These are phyloP conservation scores for Circinella umbellata DNA, from an alignment of 371 early-diverging fungal genomes.

Conservation along the genomic window DNA sequence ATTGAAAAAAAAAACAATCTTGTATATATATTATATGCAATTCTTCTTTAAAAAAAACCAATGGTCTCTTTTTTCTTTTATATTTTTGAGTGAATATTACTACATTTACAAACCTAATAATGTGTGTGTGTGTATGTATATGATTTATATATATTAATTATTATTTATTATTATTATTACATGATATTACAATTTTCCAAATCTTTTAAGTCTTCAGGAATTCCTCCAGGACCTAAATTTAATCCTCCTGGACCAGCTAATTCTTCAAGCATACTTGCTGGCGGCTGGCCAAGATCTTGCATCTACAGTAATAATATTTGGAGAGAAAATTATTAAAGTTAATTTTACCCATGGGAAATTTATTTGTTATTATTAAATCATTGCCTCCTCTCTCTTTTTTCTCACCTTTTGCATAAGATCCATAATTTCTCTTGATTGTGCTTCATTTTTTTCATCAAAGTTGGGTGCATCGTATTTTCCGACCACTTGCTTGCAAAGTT, in stretches of 20 bases:
- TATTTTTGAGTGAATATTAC: no score
- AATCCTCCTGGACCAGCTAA: slow-evolving; percentile 53
- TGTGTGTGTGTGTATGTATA: no score
- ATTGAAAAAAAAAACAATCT: no score
- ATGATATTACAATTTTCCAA: slow-evolving; percentile 57
- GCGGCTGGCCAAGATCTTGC: slow-evolving; percentile 96
- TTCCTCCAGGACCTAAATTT: slow-evolving; percentile 69
- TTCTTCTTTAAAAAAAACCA: no score
- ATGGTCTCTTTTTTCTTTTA: no score
- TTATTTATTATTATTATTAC: slow-evolving; percentile 26
- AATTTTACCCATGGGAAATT: neutral
- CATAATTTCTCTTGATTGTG: slow-evolving; percentile 71
- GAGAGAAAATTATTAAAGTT: no score
- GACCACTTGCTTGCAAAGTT: slow-evolving; percentile 77
- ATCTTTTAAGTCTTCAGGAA: slow-evolving; percentile 72
- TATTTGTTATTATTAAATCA: no score
- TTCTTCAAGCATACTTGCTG: slow-evolving; percentile 84
- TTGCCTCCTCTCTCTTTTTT: no score
- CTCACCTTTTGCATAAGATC: slow-evolving; percentile 92
- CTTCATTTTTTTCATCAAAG: slow-evolving; percentile 68
- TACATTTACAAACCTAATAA: no score
- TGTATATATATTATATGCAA: no score
- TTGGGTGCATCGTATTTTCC: slow-evolving; percentile 71
- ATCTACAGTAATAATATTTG: slow-evolving; percentile 60
- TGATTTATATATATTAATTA: slow-evolving; percentile 2